These are phyloP conservation scores for Hirschioporus abietinus DNA, from an alignment of 768 basidiomycete species.

Conservation along the genomic window DNA sequence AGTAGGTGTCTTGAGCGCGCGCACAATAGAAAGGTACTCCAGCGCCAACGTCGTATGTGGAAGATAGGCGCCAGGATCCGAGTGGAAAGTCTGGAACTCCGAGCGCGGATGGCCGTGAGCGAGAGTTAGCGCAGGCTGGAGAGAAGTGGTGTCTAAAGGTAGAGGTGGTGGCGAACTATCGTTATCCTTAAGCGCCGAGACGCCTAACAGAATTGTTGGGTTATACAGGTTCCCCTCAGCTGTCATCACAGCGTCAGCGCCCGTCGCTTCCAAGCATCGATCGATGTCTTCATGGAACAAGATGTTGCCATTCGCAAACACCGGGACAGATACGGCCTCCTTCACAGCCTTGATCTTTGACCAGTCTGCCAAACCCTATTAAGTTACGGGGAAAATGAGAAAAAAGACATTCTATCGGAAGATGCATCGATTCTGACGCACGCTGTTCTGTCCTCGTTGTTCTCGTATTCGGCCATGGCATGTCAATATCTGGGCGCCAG, in stretches of 20 bases:
- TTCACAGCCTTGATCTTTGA: conserved; percentile 87
- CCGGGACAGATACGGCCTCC: conserved; percentile 82
- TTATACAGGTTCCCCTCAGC: conserved; percentile 96
- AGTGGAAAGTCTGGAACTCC: conserved; percentile 14
- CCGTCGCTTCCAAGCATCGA: conserved; percentile 75
- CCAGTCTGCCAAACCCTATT: conserved; percentile 84
- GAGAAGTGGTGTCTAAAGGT: neutral
- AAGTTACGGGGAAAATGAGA: conserved; percentile 6
- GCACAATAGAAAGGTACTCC: conserved; percentile 83
- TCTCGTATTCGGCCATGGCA: conserved; percentile 91
- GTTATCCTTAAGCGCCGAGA: neutral
- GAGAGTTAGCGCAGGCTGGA: neutral
- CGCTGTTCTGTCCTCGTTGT: conserved; percentile 81
- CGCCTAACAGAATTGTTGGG: conserved; percentile 59
- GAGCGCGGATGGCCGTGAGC: neutral
- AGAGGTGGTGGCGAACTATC: neutral
- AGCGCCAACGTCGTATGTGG: conserved; percentile 64
- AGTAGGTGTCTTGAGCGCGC: conserved; percentile 64
- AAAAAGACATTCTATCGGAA: conserved; percentile 1
- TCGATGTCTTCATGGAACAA: conserved; percentile 82
- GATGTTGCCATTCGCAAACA: conserved; percentile 96
- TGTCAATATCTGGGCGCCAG: conserved; percentile 92
- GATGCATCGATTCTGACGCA: conserved; percentile 26
- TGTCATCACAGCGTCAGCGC: conserved; percentile 89
- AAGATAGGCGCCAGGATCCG: conserved; percentile 44